These are phyloP conservation scores for Trichoderma oligosporum DNA, from an alignment of 2,329 filamentous ascomycete genomes.

Conservation along the genomic window DNA sequence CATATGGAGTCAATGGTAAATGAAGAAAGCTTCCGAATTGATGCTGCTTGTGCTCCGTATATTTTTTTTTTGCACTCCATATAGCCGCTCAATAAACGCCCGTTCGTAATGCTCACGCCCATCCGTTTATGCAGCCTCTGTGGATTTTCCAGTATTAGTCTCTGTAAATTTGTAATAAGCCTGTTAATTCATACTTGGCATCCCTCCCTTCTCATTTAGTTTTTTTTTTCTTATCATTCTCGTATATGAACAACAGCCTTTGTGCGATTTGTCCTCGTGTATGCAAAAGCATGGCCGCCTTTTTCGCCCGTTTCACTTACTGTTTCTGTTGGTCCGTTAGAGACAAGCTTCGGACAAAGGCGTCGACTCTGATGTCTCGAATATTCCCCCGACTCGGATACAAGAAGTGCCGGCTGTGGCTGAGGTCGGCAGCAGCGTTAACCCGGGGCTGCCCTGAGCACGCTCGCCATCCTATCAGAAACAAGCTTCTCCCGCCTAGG, in stretches of 20 bases:
- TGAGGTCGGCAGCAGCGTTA: not conserved
- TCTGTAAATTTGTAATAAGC: not conserved
- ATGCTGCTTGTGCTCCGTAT: not conserved
- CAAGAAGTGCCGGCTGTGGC: constrained; percentile 4
- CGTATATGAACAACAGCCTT: too few species aligned
- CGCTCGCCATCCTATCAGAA: not conserved
- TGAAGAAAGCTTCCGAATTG: too few species aligned
- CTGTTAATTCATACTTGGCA: not conserved
- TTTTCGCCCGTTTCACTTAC: too few species aligned
- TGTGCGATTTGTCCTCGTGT: too few species aligned
- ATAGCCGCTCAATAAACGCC: not conserved
- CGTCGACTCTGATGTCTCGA: constrained; percentile 11
- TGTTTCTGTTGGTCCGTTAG: too few species aligned
- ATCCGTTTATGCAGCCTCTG: too few species aligned
- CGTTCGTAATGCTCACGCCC: not conserved
- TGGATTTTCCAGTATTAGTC: not conserved
- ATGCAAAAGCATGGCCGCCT: not conserved
- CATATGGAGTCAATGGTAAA: not conserved
- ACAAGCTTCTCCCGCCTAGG: constrained; percentile 1
- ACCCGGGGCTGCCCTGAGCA: not conserved
- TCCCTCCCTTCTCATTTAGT: not conserved
- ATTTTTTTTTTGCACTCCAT: not conserved
- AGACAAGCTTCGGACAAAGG: not conserved
- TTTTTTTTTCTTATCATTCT: too few species aligned
- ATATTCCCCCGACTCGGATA: constrained; percentile 12